Base-by-base conservation (phyloP, 768 basidiomycete species). In the Amyloporia xantha region DNA sequence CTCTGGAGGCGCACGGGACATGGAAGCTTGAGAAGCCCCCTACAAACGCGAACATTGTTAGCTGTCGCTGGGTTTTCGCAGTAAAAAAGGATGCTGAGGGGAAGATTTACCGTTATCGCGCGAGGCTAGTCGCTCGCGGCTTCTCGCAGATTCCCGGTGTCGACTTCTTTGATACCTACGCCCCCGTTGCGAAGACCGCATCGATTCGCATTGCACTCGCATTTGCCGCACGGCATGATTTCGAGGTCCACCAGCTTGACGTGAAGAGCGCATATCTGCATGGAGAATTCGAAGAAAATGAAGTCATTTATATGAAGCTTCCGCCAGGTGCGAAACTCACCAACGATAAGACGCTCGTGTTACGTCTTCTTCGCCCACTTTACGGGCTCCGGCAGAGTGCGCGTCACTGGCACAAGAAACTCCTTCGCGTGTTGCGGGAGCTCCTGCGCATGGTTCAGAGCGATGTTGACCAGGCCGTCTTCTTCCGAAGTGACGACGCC, bases 211-310 rank as follows among this genome's bases (percentile, higher is more conserved):
- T 59, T 0, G 20, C 68, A 9, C 54, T 68, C 2, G 61, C 67
- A 9, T n/a, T 66, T 15, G 54, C 54, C 4, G 66, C 66, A 3
- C 4, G 41, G 0, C 27, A 49, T 11, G 56, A 60, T 45, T 61
- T 59, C 47, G 59, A 63, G 2, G 45, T 71, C 1, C 58, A 64
- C 7, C 66, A 68, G 48, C 41, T 68, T 13, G 65, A 70, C 45
- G 53, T 71, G 19, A 66, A 68, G 30, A 54, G 56, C 0, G 67
- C 62, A 1, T 65, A 59, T 44, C 60, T 66, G 25, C 55, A 64
- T 36, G 53, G 56, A 2, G 49, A 57, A 2, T 41, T 57, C 20
- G 53, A 63, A 19, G 55, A 61, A 25, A 20, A 47, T 6, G 55
- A 59, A 36, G 21, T 41, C 33, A 51, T 54, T 12, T 60, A 49